Base-by-base conservation (phyloP, 2,329 filamentous ascomycete species). In the Purpureocillium takamizusanense region DNA sequence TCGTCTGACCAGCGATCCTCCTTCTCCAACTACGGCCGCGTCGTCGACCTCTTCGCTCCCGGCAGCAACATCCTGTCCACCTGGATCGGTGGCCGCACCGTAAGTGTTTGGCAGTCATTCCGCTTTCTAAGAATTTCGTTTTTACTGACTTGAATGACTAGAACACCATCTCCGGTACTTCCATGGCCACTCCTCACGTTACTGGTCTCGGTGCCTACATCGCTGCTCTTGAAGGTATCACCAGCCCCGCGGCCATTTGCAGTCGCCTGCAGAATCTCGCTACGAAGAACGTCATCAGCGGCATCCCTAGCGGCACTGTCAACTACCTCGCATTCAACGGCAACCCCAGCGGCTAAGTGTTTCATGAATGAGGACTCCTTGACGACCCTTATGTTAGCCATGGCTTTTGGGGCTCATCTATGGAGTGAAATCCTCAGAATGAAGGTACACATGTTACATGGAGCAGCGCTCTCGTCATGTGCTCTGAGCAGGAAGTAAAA, bases 151-250 rank as follows among this genome's bases (percentile, higher is more conserved):
- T 10, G 11, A 27, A 25, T 6, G 10, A 25, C 21, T 12, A 41
- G 39, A 47, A 39, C 5, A 39, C 84, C 66, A 94, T 94, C 69
- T 94, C 87, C 29, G 88, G 88, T 62, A 95, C 88, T 47, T 95
- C 88, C 37, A 94, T 94, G 87, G 87, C 88, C 43, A 94, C 87
- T 43, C 88, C 88, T 51, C 87, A 94, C 65, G 81, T 95, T 60
- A 82, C 81, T 59, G 88, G 88, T 75, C 83, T 95, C 45, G 72
- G 94, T 54, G 88, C 88, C 64, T 95, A 95, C 55, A 56, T 82
- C 11, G 73, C 81, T 59, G 51, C 61, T 32, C 61, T 74, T 17
- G 70, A 75, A 57, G 53, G 55, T 37, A 56, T 76, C 42, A 61
- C 55, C 6, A 57, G 57, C 41, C 59, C 64, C 10, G 56, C 56